phyloP scores from a whole-genome alignment of 2,329 filamentous ascomycete species.

The Stachybotrys echinatus region DNA sequence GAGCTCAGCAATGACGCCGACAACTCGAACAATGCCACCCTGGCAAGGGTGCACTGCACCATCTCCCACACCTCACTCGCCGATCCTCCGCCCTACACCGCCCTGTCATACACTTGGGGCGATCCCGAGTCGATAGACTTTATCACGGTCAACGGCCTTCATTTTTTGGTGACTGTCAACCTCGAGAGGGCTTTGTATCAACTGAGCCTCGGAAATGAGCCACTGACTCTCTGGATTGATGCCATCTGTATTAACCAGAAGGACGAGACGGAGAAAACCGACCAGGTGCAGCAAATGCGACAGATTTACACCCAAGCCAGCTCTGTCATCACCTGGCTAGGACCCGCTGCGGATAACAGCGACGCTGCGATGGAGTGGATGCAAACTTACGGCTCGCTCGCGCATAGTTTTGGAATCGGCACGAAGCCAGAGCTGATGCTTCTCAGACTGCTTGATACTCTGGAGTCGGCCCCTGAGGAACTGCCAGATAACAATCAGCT shows the following conservation, averaged over 20 bases:
- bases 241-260: background rate
- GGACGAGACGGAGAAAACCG: background rate
- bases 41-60: background rate
- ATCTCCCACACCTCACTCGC: background rate
- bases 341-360: slow-evolving; percentile 13
- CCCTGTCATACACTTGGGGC: background rate
- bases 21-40: background rate
- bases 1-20: background rate
- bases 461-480: background rate
- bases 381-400: background rate
- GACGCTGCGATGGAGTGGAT: slow-evolving; percentile 2
- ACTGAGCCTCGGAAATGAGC: background rate
- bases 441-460: background rate
- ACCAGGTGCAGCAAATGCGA: background rate
- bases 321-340: background rate
- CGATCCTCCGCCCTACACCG: background rate
- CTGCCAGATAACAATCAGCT: background rate
- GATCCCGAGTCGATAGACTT: background rate
- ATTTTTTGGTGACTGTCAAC: background rate
- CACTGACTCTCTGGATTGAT: background rate
- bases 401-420: background rate
- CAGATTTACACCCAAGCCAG: background rate
- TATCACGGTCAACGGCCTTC: background rate
- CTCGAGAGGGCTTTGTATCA: background rate
- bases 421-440: background rate